Evolutionary conservation across 1,284 basidiomycete species (phyloP).

Genomic region (Malassezia caprae): DNA sequence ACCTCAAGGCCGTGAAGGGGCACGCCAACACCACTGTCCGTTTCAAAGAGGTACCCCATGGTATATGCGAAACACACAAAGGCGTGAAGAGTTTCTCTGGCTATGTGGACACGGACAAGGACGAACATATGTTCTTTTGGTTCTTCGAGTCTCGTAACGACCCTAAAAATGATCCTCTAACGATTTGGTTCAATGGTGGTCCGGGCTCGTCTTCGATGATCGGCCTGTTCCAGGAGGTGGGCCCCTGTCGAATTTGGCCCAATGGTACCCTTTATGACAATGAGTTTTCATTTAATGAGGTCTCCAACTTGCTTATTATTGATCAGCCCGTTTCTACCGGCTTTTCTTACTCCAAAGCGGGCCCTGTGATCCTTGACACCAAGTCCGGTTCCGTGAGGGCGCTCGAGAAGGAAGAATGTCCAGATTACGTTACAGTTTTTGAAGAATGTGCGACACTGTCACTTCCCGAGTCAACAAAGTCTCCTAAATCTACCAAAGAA

Average conservation of each 20-base stretch:
- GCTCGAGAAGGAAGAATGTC: conserved; percentile 22
- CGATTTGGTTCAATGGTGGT: conserved; percentile 37
- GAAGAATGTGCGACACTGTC: conserved; percentile 30
- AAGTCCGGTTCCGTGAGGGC: conserved; percentile 11
- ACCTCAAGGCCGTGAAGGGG: conserved; percentile 18
- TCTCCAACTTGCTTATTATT: conserved; percentile 63
- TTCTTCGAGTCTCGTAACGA: conserved; percentile 30
- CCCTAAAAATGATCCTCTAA: conserved; percentile 23
- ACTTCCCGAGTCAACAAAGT: conserved; percentile 20
- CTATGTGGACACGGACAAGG: conserved; percentile 25
- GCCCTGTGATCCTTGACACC: conserved; percentile 25
- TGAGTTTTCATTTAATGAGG: conserved; percentile 59
- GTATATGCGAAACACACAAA: conserved; percentile 63
- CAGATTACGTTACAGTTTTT: conserved; percentile 18
- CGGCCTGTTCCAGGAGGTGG: conserved; percentile 62
- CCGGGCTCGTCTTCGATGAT: conserved; percentile 61
- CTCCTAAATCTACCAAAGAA: conserved; percentile 25
- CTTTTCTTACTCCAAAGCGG: conserved; percentile 25
- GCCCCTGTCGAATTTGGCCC: conserved; percentile 59
- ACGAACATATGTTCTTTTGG: conserved; percentile 32
- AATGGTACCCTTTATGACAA: conserved; percentile 56
- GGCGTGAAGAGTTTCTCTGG: conserved; percentile 59
- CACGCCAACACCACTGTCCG: conserved; percentile 23
- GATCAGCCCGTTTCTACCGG: conserved; percentile 55
- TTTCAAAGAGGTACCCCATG: conserved; percentile 50